phyloP scores from a whole-genome alignment of 2,329 filamentous ascomycete species.

The Malbranchea zuffiana region DNA sequence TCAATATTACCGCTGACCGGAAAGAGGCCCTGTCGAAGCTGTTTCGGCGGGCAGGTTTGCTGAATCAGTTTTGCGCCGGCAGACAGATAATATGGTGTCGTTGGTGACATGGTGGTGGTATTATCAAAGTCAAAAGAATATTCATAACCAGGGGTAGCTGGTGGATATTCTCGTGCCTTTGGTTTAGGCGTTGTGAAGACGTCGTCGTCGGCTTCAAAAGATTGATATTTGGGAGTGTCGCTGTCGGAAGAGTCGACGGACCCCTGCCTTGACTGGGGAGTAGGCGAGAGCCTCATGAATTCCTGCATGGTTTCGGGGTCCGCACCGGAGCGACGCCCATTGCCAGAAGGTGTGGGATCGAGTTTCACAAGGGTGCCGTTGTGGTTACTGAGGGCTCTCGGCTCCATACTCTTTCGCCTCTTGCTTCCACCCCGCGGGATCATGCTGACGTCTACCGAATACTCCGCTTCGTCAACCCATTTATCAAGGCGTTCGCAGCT shows the following conservation, averaged over 20 bases:
- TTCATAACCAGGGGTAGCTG: slow-evolving; percentile 23
- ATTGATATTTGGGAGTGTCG: too few species aligned
- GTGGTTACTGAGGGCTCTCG: slow-evolving; percentile 55
- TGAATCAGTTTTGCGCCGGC: slow-evolving; percentile 37
- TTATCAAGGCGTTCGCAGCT: slow-evolving; percentile 65
- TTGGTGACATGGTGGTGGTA: slow-evolving; percentile 33
- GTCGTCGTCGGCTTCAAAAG: not conserved
- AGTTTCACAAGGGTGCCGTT: slow-evolving; percentile 51
- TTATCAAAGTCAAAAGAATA: slow-evolving; percentile 26
- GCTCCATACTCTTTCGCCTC: slow-evolving; percentile 72
- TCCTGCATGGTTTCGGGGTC: slow-evolving; percentile 24
- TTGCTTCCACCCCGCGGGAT: slow-evolving; percentile 60
- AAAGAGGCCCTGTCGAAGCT: slow-evolving; percentile 35
- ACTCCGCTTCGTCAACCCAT: slow-evolving; percentile 64
- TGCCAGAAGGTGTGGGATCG: slow-evolving; percentile 21
- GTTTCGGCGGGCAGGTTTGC: slow-evolving; percentile 46
- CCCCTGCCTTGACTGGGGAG: slow-evolving; percentile 8
- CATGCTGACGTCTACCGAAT: slow-evolving; percentile 56
- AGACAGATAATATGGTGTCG: slow-evolving; percentile 37
- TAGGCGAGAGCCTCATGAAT: slow-evolving; percentile 27
- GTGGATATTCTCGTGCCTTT: slow-evolving; percentile 11
- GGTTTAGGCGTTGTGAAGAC: slow-evolving; percentile 7
- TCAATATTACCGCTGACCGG: slow-evolving; percentile 19
- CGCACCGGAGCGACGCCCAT: slow-evolving; percentile 22
- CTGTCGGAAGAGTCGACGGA: slow-evolving; percentile 6